Conservation (phyloP, 257 asterid species). For the Solanum chiquidenum region DNA sequence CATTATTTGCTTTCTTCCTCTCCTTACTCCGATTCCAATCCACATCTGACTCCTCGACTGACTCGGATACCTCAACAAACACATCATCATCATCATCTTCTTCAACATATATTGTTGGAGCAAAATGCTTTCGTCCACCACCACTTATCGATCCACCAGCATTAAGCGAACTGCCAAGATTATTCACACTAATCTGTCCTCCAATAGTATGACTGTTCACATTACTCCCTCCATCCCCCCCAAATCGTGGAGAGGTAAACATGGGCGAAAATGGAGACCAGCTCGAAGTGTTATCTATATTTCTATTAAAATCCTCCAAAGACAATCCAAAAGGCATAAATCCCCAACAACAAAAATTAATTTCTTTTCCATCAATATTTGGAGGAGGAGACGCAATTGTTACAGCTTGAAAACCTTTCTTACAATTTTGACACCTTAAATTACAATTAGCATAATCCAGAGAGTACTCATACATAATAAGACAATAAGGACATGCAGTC, state of each 20-base stretch:
- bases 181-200: conserved; percentile 10
- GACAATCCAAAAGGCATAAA: conserved; percentile 51
- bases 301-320: conserved; percentile 29
- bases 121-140: conserved; percentile 20
- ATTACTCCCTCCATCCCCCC: conserved; percentile 9
- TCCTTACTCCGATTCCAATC: conserved; percentile 39
- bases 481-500: conserved; percentile 84
- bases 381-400: conserved; percentile 65
- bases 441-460: conserved; percentile 48
- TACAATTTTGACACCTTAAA: conserved; percentile 69
- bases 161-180: background rate
- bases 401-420: conserved; percentile 69
- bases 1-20: conserved; percentile 16
- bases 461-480: conserved; percentile 73
- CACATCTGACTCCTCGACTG: conserved; percentile 54
- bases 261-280: conserved; percentile 92
- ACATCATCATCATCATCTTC: conserved; percentile 46
- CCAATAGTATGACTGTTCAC: background rate
- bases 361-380: conserved; percentile 44
- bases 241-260: conserved; percentile 40
- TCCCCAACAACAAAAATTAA: conserved; percentile 72
- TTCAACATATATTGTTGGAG: conserved; percentile 40
- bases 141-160: conserved; percentile 3
- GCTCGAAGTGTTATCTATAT: conserved; percentile 9
- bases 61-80: conserved; percentile 49